Base-by-base conservation (phyloP, 2,329 filamentous ascomycete genomes). In the Alternaria infectoria region DNA sequence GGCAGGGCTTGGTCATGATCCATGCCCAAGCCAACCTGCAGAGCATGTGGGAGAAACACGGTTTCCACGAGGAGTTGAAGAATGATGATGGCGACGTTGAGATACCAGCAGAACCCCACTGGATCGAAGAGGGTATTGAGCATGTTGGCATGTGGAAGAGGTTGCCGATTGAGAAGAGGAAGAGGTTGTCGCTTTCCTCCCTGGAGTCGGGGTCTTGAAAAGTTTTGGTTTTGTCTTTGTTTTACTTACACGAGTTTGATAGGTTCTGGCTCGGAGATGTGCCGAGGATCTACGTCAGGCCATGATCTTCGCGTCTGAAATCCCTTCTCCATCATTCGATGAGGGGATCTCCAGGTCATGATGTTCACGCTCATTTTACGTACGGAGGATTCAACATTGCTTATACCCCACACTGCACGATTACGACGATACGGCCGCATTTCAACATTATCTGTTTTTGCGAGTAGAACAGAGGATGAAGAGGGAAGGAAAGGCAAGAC, bases 121-220 rank as follows among this genome's bases (percentile, higher is more conserved):
- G 93, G 93, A 84, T 85, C 65, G 93, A 97, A 79, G 93, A 96
- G 74, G 92, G 91, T 5, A 95, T 97, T 58, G 84, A 87, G 68
- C 93, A 97, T 82, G 86, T 96, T 17, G 93, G 92, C 63, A 96
- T 97, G 93, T 97, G 88, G 86, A 86, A 81, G 77, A 71, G 81
- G 61, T 40, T 85, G 6, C 50, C 52, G 12, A 19, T 69, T 6
- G 64, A 66, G 30, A 64, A 60, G 49, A 45, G 57, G 15, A 67
- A 67, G 59, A 62, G 65, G 59, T 54, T 67, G 44, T 65, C 62
- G 10, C 46, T 67, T 6, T 67, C 65, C 10, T 67, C 65, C 7
- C 19, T 60, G 2, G 65, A 67, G 5, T 57, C 62, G 36, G 36
- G 36, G 15, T 51, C 45, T 9, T 55, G 17, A 43, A 13, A 13